These are phyloP conservation scores for Berberis thunbergii DNA, from an alignment of 164 flowering plant species.

Conservation along the genomic window DNA sequence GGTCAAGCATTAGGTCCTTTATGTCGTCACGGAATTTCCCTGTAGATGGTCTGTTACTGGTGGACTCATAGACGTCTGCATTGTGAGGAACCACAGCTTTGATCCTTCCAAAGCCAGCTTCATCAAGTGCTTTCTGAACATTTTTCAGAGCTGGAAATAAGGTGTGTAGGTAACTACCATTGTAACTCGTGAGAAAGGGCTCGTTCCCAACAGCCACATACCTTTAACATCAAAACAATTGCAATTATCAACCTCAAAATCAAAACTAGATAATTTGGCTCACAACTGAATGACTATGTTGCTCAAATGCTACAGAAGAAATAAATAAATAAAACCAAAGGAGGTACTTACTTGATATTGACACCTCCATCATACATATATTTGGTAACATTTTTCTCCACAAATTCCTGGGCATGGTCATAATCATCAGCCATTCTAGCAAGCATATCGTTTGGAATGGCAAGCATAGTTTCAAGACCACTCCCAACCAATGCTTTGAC, in stretches of 20 bases:
- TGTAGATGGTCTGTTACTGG: constrained; percentile 43
- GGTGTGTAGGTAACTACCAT: constrained; percentile 35
- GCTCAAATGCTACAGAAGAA: too few species aligned
- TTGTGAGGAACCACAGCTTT: constrained; percentile 78
- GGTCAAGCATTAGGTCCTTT: constrained; percentile 42
- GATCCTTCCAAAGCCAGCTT: constrained; percentile 52
- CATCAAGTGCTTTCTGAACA: constrained; percentile 76
- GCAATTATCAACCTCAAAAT: neutral
- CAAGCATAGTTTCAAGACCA: constrained; percentile 76
- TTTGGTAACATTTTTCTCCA: constrained; percentile 17
- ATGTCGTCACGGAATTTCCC: constrained; percentile 71
- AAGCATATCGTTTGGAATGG: constrained; percentile 69
- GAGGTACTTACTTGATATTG: constrained; percentile 27
- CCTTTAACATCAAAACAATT: constrained; percentile 22
- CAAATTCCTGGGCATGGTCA: constrained; percentile 60
- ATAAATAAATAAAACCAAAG: too few species aligned
- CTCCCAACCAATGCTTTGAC: constrained; percentile 52
- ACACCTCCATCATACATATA: constrained; percentile 11
- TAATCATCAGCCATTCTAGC: constrained; percentile 16
- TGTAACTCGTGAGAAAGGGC: constrained; percentile 68
- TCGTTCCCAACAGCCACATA: constrained; percentile 93
- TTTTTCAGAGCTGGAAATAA: constrained; percentile 73
- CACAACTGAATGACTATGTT: too few species aligned
- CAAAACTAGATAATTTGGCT: neutral
- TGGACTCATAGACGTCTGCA: constrained; percentile 82